These are phyloP conservation scores for Penicillium argentinense DNA, from an alignment of 495 filamentous ascomycete species.

Conservation along the genomic window DNA sequence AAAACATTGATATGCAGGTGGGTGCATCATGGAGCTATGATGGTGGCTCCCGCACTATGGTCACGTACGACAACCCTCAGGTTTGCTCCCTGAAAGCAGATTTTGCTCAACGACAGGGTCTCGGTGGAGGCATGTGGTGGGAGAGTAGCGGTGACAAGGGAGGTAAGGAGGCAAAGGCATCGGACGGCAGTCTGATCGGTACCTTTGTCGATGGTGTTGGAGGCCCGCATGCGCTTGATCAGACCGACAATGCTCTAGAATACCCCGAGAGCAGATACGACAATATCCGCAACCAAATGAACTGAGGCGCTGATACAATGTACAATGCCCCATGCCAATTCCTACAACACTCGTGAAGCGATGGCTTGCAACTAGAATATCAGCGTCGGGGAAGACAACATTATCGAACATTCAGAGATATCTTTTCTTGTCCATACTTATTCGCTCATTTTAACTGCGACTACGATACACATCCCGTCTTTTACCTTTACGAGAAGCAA, in stretches of 20 bases:
- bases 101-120: conserved; percentile 60
- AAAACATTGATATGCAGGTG: conserved; percentile 35
- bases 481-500: conserved; percentile 11
- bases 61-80: conserved; percentile 72
- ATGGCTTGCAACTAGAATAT: no score
- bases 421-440: neutral
- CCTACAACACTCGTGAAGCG: no score
- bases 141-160: conserved; percentile 79
- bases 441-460: neutral
- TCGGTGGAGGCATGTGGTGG: conserved; percentile 95
- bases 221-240: conserved; percentile 52
- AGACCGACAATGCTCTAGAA: conserved; percentile 62
- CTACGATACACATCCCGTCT: no score
- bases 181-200: conserved; percentile 61
- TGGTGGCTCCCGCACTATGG: conserved; percentile 54
- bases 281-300: conserved; percentile 60
- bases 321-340: no score
- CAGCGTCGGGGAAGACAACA: no score
- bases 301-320: conserved; percentile 1
- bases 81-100: conserved; percentile 62
- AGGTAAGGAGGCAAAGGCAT: conserved; percentile 38
- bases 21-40: conserved; percentile 77
- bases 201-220: conserved; percentile 55
- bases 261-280: conserved; percentile 81
- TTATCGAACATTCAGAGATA: no score